phyloP scores from a whole-genome alignment of 345 rosid genomes.

The Orychophragmus violaceus region DNA sequence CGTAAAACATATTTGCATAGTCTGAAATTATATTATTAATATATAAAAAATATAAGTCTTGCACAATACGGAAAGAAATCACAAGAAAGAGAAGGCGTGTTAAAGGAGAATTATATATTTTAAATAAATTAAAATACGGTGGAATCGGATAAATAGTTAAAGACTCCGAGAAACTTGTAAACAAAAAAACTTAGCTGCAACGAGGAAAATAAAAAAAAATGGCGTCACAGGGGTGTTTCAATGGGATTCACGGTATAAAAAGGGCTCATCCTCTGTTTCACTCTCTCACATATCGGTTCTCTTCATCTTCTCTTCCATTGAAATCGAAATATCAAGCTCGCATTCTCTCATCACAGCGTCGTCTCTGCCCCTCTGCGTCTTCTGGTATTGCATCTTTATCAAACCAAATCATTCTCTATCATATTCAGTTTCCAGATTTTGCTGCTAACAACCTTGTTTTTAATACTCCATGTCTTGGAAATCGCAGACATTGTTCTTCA shows the following conservation, averaged over 20 bases:
- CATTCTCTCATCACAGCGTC: conserved; percentile 6
- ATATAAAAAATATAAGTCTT: background rate
- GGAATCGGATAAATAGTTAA: conserved; percentile 9
- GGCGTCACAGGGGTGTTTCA: conserved; percentile 40
- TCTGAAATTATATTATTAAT: background rate
- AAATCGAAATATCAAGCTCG: background rate
- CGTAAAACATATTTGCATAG: background rate
- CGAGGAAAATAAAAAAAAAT: conserved; percentile 14
- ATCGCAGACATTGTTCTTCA: conserved; percentile 37
- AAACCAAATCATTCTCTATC: background rate
- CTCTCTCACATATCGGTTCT: conserved; percentile 24
- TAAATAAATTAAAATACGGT: background rate
- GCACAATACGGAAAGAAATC: background rate
- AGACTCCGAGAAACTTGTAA: conserved; percentile 9
- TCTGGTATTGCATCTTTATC: conserved; percentile 10
- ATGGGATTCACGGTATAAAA: conserved; percentile 45
- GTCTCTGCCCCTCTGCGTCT: background rate
- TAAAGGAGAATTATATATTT: background rate
- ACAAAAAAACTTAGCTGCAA: background rate
- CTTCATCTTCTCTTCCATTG: conserved; percentile 2
- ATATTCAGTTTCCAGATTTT: background rate
- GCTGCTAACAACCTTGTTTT: conserved; percentile 19
- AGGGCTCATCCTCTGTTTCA: conserved; percentile 20
- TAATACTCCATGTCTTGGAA: conserved; percentile 36
- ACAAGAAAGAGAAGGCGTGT: background rate